phyloP scores from a whole-genome alignment of 2,329 filamentous ascomycete species.

The Monosporascus cannonballus region DNA sequence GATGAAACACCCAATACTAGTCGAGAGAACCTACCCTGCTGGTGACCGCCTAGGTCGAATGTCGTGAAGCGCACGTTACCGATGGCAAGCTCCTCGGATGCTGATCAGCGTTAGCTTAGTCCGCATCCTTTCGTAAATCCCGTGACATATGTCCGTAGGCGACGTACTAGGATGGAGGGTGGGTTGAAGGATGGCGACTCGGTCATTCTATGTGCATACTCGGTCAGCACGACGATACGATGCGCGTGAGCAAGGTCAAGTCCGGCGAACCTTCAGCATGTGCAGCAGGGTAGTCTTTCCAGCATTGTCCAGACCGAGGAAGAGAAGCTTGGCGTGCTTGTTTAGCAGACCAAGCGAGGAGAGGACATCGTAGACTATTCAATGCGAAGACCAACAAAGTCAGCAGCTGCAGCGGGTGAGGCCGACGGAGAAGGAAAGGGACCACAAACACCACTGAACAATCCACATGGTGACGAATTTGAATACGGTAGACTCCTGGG shows the following conservation, averaged over 20 bases:
- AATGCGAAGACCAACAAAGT: conserved; percentile 12
- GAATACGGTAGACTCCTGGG: conserved; percentile 1
- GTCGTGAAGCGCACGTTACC: conserved; percentile 93
- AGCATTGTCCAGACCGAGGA: conserved; percentile 89
- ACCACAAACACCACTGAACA: conserved; percentile 82
- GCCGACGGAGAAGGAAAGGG: conserved; percentile 4
- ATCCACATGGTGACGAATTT: conserved; percentile 68
- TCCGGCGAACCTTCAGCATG: conserved; percentile 75
- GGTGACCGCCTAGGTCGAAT: conserved; percentile 88
- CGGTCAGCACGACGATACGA: conserved; percentile 6
- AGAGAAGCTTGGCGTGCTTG: conserved; percentile 93
- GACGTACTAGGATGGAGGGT: conserved; percentile 83
- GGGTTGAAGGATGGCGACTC: conserved; percentile 83
- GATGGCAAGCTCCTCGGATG: conserved; percentile 87
- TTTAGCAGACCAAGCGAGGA: conserved; percentile 83
- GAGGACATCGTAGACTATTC: conserved; percentile 79
- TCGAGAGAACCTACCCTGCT: conserved; percentile 59
- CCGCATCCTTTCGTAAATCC: conserved; percentile 11
- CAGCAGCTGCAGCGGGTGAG: conserved; percentile 12
- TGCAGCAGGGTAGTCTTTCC: conserved; percentile 91
- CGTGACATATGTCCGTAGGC: conserved; percentile 2
- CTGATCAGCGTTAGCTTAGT: conserved; percentile 35
- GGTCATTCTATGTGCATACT: conserved; percentile 62
- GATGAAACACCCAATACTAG: not conserved
- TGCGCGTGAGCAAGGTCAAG: conserved; percentile 9